Conservation (phyloP, 768 basidiomycete species). For the Termitomyces heimii region DNA sequence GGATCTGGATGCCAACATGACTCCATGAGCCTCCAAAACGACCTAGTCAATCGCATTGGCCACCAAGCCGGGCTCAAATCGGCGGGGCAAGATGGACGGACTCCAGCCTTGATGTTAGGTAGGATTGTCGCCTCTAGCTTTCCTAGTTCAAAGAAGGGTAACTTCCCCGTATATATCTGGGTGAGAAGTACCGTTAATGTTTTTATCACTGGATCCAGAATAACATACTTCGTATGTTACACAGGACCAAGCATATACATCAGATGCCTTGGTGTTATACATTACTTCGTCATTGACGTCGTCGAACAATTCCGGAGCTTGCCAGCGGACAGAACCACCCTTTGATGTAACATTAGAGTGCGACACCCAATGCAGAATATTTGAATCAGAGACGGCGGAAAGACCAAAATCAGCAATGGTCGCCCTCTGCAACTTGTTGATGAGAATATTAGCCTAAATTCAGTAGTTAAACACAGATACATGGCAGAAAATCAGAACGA, state of each 20-base stretch:
- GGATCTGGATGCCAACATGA: background rate
- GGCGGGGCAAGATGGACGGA: conserved; percentile 8
- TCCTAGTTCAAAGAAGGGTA: conserved; percentile 17
- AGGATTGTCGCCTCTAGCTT: conserved; percentile 15
- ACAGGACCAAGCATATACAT: conserved; percentile 16
- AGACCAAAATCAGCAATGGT: conserved; percentile 22
- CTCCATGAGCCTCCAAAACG: background rate
- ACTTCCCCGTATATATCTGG: conserved; percentile 15
- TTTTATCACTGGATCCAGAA: background rate
- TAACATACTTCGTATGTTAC: conserved; percentile 16
- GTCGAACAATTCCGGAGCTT: conserved; percentile 18
- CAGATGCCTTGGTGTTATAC: conserved; percentile 11
- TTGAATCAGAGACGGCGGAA: conserved; percentile 10
- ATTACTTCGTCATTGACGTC: conserved; percentile 6
- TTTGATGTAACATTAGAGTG: conserved; percentile 5
- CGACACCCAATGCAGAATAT: conserved; percentile 12
- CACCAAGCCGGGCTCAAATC: background rate
- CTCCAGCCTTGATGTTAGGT: conserved; percentile 10
- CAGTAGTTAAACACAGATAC: no score
- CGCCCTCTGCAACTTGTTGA: conserved; percentile 11
- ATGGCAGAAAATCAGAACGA: background rate
- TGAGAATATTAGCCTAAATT: conserved; percentile 19
- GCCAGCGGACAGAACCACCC: conserved; percentile 16
- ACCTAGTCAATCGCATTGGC: background rate
- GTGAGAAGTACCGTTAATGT: background rate